phyloP scores from a whole-genome alignment of 148 eudicot species.

The Camellia granthamiana region DNA sequence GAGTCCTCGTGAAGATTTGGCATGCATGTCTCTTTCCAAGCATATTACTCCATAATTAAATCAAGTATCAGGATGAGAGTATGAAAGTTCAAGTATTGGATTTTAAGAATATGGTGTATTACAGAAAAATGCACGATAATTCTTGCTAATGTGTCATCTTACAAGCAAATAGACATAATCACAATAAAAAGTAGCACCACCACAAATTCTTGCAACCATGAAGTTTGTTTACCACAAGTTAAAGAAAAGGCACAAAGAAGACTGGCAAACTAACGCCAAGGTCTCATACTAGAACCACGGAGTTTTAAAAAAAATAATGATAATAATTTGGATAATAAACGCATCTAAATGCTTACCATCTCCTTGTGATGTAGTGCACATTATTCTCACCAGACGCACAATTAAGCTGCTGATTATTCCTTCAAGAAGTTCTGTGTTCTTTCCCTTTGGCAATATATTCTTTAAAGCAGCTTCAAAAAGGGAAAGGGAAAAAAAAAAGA shows the following conservation, averaged over 20 bases:
- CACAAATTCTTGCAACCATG: neutral
- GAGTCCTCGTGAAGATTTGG: neutral
- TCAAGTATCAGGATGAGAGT: neutral
- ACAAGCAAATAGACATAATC: neutral
- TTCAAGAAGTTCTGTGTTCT: constrained; percentile 44
- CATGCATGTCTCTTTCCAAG: neutral
- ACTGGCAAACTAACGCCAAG: neutral
- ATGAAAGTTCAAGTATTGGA: neutral
- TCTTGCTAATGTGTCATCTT: neutral
- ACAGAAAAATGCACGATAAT: neutral
- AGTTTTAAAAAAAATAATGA: too few species aligned
- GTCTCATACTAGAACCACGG: neutral
- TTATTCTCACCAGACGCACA: constrained; percentile 55
- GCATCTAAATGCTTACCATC: constrained; percentile 47
- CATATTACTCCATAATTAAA: neutral
- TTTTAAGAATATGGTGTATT: neutral
- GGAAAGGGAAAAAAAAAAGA: constrained; percentile 5
- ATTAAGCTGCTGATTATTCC: constrained; percentile 65
- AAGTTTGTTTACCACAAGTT: neutral
- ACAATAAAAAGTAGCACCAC: neutral
- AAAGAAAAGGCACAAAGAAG: constrained; percentile 1
- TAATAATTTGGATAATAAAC: neutral
- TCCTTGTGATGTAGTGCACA: constrained; percentile 51
- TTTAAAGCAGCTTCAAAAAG: constrained; percentile 51
- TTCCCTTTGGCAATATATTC: constrained; percentile 35